phyloP scores from a whole-genome alignment of 2,329 filamentous ascomycete genomes.

The Colletotrichum theobromicola region DNA sequence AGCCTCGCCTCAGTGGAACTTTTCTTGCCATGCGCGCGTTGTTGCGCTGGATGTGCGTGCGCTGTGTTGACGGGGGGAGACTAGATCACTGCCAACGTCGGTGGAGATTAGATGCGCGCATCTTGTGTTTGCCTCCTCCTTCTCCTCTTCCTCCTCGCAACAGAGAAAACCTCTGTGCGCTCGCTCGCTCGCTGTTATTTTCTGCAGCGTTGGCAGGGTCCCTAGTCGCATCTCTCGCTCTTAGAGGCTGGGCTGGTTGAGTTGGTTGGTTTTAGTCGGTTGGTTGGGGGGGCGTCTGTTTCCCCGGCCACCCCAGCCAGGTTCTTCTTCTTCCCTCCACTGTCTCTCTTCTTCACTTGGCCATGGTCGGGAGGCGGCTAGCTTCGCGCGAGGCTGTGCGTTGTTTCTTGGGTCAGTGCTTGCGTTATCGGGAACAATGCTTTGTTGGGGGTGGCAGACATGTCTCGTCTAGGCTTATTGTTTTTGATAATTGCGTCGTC shows the following conservation, averaged over 20 bases:
- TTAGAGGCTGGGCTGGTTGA: not conserved
- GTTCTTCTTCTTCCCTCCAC: not conserved
- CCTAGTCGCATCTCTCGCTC: not conserved
- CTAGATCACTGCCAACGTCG: not conserved
- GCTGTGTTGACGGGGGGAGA: not conserved
- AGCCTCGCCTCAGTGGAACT: slow-evolving; percentile 4
- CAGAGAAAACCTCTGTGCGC: not conserved
- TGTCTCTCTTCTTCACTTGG: not conserved
- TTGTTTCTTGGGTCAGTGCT: not conserved
- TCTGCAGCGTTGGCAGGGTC: slow-evolving; percentile 4
- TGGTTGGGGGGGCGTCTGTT: not conserved
- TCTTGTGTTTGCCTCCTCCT: not conserved
- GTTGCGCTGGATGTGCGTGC: not conserved
- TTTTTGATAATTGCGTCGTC: not conserved
- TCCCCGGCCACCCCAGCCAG: not conserved
- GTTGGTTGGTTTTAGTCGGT: not conserved
- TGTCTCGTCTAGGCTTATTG: not conserved
- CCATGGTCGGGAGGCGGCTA: not conserved
- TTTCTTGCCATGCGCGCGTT: not conserved
- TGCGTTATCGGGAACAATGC: slow-evolving; percentile 15
- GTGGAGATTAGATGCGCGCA: not conserved
- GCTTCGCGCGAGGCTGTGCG: slow-evolving; percentile 11
- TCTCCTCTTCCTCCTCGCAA: not conserved
- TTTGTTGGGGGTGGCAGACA: not conserved
- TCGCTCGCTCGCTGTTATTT: not conserved